phyloP scores from a whole-genome alignment of 208 protist genomes.

The Acanthamoeba sp. region DNA sequence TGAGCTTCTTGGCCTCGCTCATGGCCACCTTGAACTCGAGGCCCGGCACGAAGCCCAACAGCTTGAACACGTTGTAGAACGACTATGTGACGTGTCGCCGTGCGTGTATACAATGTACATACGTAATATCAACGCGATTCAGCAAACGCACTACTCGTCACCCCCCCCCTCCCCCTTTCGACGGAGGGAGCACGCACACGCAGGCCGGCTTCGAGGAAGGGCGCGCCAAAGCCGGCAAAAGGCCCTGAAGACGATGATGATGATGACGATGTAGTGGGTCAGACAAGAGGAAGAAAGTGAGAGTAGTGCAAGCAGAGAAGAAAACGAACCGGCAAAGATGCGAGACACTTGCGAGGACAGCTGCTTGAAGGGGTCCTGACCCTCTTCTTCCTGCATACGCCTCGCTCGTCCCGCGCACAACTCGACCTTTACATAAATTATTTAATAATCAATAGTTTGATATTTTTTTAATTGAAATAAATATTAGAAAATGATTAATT shows the following conservation, averaged over 20 bases:
- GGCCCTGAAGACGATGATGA: neutral
- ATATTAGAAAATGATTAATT: neutral
- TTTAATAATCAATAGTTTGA: neutral
- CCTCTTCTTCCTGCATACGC: neutral
- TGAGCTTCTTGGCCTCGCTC: neutral
- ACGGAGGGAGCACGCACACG: neutral
- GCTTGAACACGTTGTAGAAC: constrained; percentile 53
- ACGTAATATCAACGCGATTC: too few species aligned
- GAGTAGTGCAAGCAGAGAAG: too few species aligned
- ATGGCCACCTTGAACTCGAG: constrained; percentile 63
- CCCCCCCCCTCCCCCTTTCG: too few species aligned
- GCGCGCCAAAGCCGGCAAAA: neutral
- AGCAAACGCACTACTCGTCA: too few species aligned
- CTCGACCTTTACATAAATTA: constrained; percentile 9
- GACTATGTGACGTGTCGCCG: neutral
- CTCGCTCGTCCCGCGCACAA: constrained; percentile 6
- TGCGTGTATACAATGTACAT: too few species aligned
- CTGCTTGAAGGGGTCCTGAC: constrained; percentile 33
- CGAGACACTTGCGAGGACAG: neutral
- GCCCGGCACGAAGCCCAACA: constrained; percentile 60
- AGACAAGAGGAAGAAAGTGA: too few species aligned
- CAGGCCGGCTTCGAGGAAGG: constrained; percentile 13
- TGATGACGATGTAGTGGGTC: too few species aligned
- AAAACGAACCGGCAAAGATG: neutral
- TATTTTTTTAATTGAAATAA: too few species aligned